phyloP scores from a whole-genome alignment of 2,329 filamentous ascomycete species.

The Aplosporella prunicola region DNA sequence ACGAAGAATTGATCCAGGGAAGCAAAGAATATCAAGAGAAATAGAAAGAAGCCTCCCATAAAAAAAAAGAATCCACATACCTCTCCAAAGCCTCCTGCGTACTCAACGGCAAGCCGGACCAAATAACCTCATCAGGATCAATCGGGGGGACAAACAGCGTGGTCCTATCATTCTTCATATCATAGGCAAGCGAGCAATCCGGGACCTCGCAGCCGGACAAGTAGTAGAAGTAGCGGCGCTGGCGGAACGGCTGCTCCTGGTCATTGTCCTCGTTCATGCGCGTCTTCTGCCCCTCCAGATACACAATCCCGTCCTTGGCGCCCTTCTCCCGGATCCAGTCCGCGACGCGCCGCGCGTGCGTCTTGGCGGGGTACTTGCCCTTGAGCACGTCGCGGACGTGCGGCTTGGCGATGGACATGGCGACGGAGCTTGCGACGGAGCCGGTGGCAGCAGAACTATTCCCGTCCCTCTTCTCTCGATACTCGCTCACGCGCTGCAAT shows the following conservation, averaged over 20 bases:
- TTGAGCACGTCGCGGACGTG: slow-evolving; percentile 31
- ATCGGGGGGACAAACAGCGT: slow-evolving; percentile 87
- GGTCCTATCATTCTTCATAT: slow-evolving; percentile 61
- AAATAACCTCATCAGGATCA: slow-evolving; percentile 82
- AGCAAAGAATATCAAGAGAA: slow-evolving; percentile 22
- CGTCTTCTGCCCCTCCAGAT: slow-evolving; percentile 76
- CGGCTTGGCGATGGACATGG: slow-evolving; percentile 10
- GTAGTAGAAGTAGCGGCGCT: slow-evolving; percentile 92
- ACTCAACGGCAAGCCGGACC: slow-evolving; percentile 79
- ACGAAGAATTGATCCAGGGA: slow-evolving; percentile 2
- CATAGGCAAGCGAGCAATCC: slow-evolving; percentile 73
- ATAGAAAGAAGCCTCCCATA: slow-evolving; percentile 62
- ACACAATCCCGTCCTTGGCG: slow-evolving; percentile 61
- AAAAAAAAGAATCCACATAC: too few species aligned
- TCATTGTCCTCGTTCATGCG: slow-evolving; percentile 85
- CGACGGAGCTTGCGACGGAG: background rate
- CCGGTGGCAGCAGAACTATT: too few species aligned
- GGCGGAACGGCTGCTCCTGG: slow-evolving; percentile 60
- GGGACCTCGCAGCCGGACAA: slow-evolving; percentile 75
- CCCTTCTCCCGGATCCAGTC: slow-evolving; percentile 57
- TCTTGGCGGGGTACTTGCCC: slow-evolving; percentile 71
- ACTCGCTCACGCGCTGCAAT: slow-evolving; percentile 3
- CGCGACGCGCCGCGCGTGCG: slow-evolving; percentile 75
- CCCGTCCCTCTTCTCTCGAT: too few species aligned
- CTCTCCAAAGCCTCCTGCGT: slow-evolving; percentile 61